phyloP scores from a whole-genome alignment of 2,329 filamentous ascomycete species.

The Aspergillus sp. region DNA sequence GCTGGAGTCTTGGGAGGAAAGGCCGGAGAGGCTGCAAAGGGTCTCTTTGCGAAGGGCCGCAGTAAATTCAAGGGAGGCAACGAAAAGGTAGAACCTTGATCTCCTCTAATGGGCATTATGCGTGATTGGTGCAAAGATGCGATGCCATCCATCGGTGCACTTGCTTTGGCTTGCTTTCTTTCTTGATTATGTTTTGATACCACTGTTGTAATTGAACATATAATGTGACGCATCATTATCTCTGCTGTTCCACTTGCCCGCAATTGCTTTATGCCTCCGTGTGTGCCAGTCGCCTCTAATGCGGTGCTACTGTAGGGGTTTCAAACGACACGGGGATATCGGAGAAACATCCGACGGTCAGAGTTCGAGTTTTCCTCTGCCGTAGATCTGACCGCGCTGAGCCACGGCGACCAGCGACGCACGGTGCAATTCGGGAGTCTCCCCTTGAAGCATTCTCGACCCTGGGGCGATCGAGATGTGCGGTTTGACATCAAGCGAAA shows the following conservation, averaged over 20 bases:
- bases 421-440: conserved; percentile 24
- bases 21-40: conserved; percentile 80
- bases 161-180: conserved; percentile 6
- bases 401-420: conserved; percentile 14
- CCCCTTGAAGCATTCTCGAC: conserved; percentile 13
- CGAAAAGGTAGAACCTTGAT: conserved; percentile 83
- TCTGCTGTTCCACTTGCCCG: conserved; percentile 5
- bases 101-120: conserved; percentile 37
- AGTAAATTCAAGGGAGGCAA: conserved; percentile 68
- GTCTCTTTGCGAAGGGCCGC: conserved; percentile 85
- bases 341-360: conserved; percentile 14
- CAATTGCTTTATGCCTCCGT: conserved; percentile 7
- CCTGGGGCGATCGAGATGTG: conserved; percentile 6
- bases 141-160: conserved; percentile 9
- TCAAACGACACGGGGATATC: conserved; percentile 26
- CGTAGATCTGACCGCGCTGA: conserved; percentile 16
- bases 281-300: not conserved
- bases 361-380: conserved; percentile 18
- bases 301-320: conserved; percentile 23
- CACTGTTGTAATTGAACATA: conserved; percentile 27
- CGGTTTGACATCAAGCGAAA: conserved; percentile 7
- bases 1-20: conserved; percentile 71
- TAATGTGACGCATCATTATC: conserved; percentile 30
- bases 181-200: conserved; percentile 9
- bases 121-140: conserved; percentile 5